Conservation (phyloP, 2,329 filamentous ascomycete species). For the Phialophora verrucosa region DNA sequence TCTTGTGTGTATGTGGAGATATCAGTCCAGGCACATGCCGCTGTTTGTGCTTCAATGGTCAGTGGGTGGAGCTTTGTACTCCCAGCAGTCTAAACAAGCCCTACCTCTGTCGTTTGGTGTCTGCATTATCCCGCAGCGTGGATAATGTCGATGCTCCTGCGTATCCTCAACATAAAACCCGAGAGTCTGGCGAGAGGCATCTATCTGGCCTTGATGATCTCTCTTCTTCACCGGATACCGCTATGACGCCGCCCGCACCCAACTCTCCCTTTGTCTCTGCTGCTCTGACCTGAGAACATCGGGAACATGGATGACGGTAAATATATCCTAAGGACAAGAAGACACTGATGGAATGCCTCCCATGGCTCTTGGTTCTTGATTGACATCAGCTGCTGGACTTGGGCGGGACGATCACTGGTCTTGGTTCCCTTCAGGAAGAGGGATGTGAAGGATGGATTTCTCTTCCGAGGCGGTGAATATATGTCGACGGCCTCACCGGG, state of each 20-base stretch:
- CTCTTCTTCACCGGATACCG: not conserved
- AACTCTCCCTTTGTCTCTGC: not conserved
- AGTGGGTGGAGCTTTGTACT: not conserved
- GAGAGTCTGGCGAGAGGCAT: not conserved
- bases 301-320: not conserved
- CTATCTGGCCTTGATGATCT: not conserved
- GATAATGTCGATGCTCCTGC: not conserved
- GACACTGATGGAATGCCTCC: not conserved
- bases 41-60: not conserved
- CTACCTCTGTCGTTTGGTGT: not conserved
- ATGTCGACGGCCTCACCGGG: not conserved
- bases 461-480: slow-evolving; percentile 3
- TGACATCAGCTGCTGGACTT: not conserved
- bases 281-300: not conserved
- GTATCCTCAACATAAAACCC: not conserved
- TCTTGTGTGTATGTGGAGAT: not conserved
- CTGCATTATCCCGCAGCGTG: not conserved
- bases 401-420: not conserved
- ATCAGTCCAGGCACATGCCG: not conserved
- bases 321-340: not conserved
- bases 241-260: not conserved
- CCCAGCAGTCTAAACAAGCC: not conserved
- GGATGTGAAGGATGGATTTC: not conserved
- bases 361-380: not conserved
- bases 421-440: not conserved